Evolutionary conservation across 768 basidiomycete genomes (phyloP), one percentile per base, ranked within the genome.

Genomic region (Hebeloma cylindrosporum): DNA sequence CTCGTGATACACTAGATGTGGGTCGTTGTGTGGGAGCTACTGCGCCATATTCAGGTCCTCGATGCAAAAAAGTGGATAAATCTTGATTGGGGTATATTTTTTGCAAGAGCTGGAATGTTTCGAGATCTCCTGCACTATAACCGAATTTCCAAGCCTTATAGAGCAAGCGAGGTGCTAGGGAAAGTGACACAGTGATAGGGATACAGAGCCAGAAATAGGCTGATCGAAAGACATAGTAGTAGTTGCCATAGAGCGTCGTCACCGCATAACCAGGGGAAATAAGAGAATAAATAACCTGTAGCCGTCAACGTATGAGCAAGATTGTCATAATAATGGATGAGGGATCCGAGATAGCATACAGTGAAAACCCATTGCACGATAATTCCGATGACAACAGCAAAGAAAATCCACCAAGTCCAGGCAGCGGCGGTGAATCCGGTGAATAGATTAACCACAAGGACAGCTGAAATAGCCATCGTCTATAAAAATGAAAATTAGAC

Each of bases 381-480:
- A 16, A 88, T 85, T 18, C 95, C 95, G 47, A 97, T 62, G 38
- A 79, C 75, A 26, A 96, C 73, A 16, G 85, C 80, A 49, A 91
- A 88, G 65, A 82, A 85, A 13, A 95, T 80, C 91, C 93, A 97
- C 14, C 74, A 79, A 4, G 85, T 93, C 95, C 95, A 97, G 1
- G 83, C 80, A 40, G 77, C 79, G 2, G 87, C 87, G 61, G 83
- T 91, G 32, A 98, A 72, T n/a, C 92, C 93, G 45, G 88, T 87
- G 71, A 85, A 96, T 38, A 91, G 57, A 62, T 92, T 88, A 34
- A 83, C 87, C 11, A 76, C 70, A 60, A 87, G 75, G 25, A 90
- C 90, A 6, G 88, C 79, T 7, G 80, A 67, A 35, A 98, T 77
- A 11, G 79, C 90, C 88, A 97, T 94, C 2, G 80, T 80, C 85